Conservation (phyloP, 2,329 filamentous ascomycete species). For the Calycina marina region DNA sequence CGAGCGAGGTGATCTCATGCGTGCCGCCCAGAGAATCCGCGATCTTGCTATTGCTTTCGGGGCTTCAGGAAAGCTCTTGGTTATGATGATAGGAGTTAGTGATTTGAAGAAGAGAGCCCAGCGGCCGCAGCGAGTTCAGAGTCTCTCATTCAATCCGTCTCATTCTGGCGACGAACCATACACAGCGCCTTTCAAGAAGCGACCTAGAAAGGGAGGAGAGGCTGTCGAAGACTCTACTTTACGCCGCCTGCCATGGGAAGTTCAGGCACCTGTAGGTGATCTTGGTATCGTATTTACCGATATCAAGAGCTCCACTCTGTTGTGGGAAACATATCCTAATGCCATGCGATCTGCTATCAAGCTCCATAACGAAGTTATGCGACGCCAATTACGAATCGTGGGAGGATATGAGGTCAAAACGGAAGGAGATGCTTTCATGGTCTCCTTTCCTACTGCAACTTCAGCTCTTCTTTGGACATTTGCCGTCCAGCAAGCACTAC, state of each 20-base stretch:
- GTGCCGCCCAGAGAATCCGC: conserved; percentile 82
- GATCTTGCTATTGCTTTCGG: conserved; percentile 94
- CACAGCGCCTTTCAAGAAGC: conserved; percentile 50
- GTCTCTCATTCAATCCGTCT: conserved; percentile 64
- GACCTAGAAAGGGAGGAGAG: conserved; percentile 49
- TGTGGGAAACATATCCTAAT: conserved; percentile 91
- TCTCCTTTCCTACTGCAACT: conserved; percentile 91
- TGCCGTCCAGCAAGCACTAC: conserved; percentile 73
- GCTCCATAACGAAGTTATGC: conserved; percentile 94
- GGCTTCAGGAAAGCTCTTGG: conserved; percentile 90
- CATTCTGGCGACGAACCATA: conserved; percentile 52
- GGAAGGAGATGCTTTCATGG: conserved; percentile 99
- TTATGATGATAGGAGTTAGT: conserved; percentile 92
- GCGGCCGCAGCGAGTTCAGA: conserved; percentile 56
- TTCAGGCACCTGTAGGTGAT: conserved; percentile 80
- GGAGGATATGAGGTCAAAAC: conserved; percentile 99
- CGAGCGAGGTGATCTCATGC: conserved; percentile 82
- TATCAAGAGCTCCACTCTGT: conserved; percentile 92
- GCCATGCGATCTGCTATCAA: conserved; percentile 96
- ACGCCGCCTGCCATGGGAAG: conserved; percentile 74
- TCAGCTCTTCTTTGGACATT: conserved; percentile 94
- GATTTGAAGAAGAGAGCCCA: conserved; percentile 80
- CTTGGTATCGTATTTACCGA: conserved; percentile 94
- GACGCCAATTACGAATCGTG: conserved; percentile 79
- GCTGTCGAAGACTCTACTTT: conserved; percentile 69